A percentile compares a stretch with the other conserved stretches of the same genome.
Conservation (phyloP, 805 yeast genomes). For the Starmerella vitae region DNA sequence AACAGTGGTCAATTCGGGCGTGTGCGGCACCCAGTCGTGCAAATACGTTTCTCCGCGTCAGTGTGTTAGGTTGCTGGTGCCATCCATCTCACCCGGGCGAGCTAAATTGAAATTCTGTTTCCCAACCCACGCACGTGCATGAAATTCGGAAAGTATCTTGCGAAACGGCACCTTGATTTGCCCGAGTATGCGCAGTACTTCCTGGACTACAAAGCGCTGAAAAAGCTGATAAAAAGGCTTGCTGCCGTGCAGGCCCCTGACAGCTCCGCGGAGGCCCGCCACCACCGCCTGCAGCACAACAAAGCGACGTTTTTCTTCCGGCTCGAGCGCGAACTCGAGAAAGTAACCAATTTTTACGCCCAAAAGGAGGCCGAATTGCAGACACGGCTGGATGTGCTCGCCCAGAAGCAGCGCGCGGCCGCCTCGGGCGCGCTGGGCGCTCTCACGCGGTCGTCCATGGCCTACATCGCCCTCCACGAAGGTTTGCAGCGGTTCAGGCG, state of each 20-base stretch:
- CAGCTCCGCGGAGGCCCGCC: slow-evolving; percentile 27
- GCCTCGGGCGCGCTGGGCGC: slow-evolving; percentile 31
- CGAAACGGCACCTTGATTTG: slow-evolving; percentile 81
- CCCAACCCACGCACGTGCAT: slow-evolving; percentile 16
- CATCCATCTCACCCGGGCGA: background rate
- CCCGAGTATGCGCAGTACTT: slow-evolving; percentile 92
- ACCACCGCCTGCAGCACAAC: slow-evolving; percentile 62
- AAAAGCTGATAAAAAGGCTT: slow-evolving; percentile 77
- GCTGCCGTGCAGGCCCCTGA: slow-evolving; percentile 28
- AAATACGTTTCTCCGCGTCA: background rate
- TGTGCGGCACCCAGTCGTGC: too few relatives aligned
- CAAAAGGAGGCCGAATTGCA: slow-evolving; percentile 84
- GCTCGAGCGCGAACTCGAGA: slow-evolving; percentile 87
- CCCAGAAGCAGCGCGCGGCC: slow-evolving; percentile 53
- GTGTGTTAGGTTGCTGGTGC: background rate
- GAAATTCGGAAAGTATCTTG: slow-evolving; percentile 95
- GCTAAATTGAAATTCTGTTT: background rate
- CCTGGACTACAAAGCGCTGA: slow-evolving; percentile 86
- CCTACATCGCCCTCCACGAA: slow-evolving; percentile 71
- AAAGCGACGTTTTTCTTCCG: slow-evolving; percentile 80
- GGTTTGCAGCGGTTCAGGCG: slow-evolving; percentile 81
- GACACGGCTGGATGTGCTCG: slow-evolving; percentile 59
- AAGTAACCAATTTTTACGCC: slow-evolving; percentile 81
- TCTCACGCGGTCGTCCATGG: slow-evolving; percentile 45
- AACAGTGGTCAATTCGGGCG: too few relatives aligned